Evolutionary conservation across 1,284 basidiomycete species (phyloP).

Genomic region (Ceratobasidium sp.): DNA sequence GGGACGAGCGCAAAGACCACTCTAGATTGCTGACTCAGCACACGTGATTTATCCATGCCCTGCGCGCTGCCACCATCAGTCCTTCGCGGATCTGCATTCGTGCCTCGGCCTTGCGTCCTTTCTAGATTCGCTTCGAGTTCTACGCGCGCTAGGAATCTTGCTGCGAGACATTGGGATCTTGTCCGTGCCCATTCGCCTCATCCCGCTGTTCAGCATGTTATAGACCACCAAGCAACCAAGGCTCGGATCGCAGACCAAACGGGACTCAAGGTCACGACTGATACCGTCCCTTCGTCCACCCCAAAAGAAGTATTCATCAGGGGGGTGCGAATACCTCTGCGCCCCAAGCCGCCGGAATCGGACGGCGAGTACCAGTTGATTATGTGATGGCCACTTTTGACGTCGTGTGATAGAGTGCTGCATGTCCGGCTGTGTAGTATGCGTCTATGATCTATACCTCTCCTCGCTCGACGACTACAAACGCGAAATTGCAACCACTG

Average conservation of each 20-base stretch:
- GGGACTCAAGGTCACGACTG: background rate
- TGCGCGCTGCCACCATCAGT: background rate
- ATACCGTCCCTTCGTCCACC: background rate
- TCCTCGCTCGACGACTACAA: slow-evolving; percentile 53
- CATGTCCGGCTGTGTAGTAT: slow-evolving; percentile 56
- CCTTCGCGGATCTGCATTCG: background rate
- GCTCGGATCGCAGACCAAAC: background rate
- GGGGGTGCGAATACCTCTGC: background rate
- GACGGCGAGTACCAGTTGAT: background rate
- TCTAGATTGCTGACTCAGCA: slow-evolving; percentile 24
- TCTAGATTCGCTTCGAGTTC: background rate
- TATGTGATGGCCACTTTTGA: background rate
- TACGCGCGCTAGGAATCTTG: background rate
- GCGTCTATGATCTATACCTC: slow-evolving; percentile 56
- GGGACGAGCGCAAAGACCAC: background rate
- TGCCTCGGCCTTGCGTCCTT: background rate
- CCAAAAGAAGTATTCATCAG: background rate
- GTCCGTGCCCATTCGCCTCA: slow-evolving; percentile 1
- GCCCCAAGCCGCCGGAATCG: slow-evolving; percentile 19
- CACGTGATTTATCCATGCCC: slow-evolving; percentile 17
- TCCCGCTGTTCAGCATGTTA: slow-evolving; percentile 15
- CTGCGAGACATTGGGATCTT: slow-evolving; percentile 21
- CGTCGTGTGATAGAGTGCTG: slow-evolving; percentile 50
- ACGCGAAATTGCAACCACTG: slow-evolving; percentile 46
- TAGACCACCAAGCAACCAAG: slow-evolving; percentile 12